phyloP scores from a whole-genome alignment of 768 basidiomycete species.

The Naganishia friedmannii region DNA sequence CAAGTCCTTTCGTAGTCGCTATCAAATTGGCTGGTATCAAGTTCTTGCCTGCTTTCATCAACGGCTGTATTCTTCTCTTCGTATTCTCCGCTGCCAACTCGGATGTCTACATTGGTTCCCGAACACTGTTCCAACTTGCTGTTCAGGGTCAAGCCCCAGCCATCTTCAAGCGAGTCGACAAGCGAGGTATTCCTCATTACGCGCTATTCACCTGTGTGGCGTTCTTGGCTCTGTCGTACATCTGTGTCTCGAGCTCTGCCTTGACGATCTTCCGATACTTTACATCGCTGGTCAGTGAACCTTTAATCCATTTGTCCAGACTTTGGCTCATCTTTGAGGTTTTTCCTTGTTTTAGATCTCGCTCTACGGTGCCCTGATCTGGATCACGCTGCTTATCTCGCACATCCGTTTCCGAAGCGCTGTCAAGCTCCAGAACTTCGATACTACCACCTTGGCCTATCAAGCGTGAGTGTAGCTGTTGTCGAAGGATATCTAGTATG shows the following conservation, averaged over 20 bases:
- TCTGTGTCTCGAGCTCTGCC: conserved; percentile 61
- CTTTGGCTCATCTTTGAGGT: background rate
- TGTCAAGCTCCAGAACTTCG: conserved; percentile 52
- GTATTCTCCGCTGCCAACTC: conserved; percentile 47
- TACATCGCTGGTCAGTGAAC: background rate
- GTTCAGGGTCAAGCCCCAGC: conserved; percentile 55
- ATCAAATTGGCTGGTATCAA: conserved; percentile 68
- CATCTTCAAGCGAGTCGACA: conserved; percentile 58
- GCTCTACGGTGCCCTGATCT: conserved; percentile 20
- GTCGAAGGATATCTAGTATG: background rate
- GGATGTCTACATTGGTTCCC: conserved; percentile 46
- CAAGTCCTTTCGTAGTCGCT: conserved; percentile 82
- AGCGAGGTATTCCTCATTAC: conserved; percentile 58
- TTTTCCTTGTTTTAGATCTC: conserved; percentile 8
- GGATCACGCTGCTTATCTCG: conserved; percentile 20
- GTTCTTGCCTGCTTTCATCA: conserved; percentile 51
- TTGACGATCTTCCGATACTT: conserved; percentile 33
- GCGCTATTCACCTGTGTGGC: conserved; percentile 39
- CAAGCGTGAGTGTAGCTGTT: conserved; percentile 34
- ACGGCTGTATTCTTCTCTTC: conserved; percentile 47
- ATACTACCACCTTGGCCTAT: conserved; percentile 56
- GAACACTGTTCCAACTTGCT: conserved; percentile 52
- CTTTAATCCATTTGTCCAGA: background rate
- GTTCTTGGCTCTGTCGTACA: conserved; percentile 62
- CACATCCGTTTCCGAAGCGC: conserved; percentile 35